Percentiles rank a stretch among this genome's conserved stretches.
phyloP scores from a whole-genome alignment of 2,329 filamentous ascomycete genomes.

The Colletotrichum tropicale region DNA sequence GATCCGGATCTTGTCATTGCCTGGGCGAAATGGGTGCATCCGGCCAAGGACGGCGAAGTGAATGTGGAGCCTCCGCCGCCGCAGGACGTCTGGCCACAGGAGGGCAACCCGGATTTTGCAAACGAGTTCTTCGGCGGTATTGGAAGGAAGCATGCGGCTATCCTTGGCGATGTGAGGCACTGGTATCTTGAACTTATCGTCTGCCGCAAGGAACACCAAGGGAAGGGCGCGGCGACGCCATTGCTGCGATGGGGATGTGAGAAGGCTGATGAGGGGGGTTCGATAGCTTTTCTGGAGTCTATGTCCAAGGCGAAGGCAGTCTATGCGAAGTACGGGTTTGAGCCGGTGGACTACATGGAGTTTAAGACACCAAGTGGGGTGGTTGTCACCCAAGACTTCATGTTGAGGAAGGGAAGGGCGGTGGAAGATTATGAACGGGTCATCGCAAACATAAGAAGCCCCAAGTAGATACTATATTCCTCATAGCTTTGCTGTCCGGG shows the following conservation, averaged over 20 bases:
- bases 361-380: constrained; percentile 35
- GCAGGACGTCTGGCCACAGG: constrained; percentile 40
- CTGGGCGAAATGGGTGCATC: constrained; percentile 53
- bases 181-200: constrained; percentile 54
- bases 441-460: neutral
- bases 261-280: constrained; percentile 45
- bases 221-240: constrained; percentile 47
- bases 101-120: constrained; percentile 38
- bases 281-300: constrained; percentile 54
- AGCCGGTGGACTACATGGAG: constrained; percentile 36
- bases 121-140: constrained; percentile 44
- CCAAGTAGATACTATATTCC: neutral
- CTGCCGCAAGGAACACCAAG: constrained; percentile 45
- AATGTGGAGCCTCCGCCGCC: constrained; percentile 25
- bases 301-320: constrained; percentile 49
- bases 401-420: constrained; percentile 30
- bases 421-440: neutral
- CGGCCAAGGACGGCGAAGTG: constrained; percentile 24
- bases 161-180: constrained; percentile 47
- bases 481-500: too few species aligned
- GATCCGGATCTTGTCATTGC: constrained; percentile 37
- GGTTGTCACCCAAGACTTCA: constrained; percentile 37
- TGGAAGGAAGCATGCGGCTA: constrained; percentile 33
- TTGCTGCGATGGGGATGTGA: constrained; percentile 53
- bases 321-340: constrained; percentile 55